A percentile compares a stretch with the other conserved stretches of the same genome.
Conservation (phyloP, 2,329 filamentous ascomycete species). For the Fusarium brevicatenulatum region DNA sequence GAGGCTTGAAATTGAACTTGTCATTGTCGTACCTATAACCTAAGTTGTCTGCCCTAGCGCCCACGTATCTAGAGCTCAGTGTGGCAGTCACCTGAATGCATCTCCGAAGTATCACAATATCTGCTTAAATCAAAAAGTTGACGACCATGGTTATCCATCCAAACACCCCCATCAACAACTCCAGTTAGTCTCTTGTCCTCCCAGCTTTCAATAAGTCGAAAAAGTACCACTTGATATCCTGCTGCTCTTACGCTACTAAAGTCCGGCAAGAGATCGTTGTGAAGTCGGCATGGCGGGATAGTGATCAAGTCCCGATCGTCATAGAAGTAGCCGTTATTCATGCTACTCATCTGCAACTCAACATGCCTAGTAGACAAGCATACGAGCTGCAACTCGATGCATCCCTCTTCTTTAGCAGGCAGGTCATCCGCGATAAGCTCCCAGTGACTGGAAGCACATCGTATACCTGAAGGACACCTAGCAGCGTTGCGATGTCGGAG, state of each 20-base stretch:
- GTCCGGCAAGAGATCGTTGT: background rate
- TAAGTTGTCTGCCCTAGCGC: no score
- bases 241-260: background rate
- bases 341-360: background rate
- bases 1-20: no score
- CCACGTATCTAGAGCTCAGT: no score
- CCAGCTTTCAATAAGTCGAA: background rate
- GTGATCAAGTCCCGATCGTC: background rate
- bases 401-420: background rate
- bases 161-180: no score
- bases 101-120: no score
- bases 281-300: no score
- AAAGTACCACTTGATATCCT: background rate
- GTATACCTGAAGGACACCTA: rapidly evolving
- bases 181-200: no score
- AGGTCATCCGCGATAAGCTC: background rate
- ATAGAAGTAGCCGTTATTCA: background rate
- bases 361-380: background rate
- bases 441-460: background rate
- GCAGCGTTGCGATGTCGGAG: background rate
- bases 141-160: no score
- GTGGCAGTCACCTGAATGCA: no score
- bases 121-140: no score
- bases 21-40: no score
- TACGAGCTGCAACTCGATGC: background rate